A percentile compares a stretch with the other conserved stretches of the same genome.
These are phyloP conservation scores for Epichloe gansuensis DNA, from an alignment of 2,329 filamentous ascomycete genomes.

Conservation along the genomic window DNA sequence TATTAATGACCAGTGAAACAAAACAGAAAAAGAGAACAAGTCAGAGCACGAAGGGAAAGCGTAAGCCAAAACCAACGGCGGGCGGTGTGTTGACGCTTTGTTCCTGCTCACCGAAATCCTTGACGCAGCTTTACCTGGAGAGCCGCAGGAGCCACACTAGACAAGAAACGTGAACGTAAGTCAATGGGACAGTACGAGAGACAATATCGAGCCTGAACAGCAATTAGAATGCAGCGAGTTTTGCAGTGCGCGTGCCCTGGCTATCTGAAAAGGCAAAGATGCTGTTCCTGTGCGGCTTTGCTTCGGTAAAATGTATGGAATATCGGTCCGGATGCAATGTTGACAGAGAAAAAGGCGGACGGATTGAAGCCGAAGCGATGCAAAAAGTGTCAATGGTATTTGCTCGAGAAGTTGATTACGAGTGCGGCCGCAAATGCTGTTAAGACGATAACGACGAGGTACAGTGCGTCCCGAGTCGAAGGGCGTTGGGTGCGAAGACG, in stretches of 20 bases:
- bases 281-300: background rate
- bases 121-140: background rate
- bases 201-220: background rate
- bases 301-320: background rate
- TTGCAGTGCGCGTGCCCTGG: background rate
- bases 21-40: background rate
- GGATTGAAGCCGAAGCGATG: background rate
- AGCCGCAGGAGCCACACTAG: background rate
- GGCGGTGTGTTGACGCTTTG: background rate
- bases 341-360: background rate
- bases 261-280: background rate
- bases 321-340: background rate
- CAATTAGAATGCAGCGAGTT: background rate
- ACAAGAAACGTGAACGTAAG: too few species aligned
- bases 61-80: background rate
- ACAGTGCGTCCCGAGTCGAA: background rate
- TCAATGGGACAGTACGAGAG: background rate
- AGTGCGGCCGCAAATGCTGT: constrained; percentile 1
- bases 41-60: background rate
- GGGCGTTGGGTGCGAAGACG: background rate
- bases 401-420: background rate
- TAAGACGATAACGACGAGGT: constrained; percentile 1
- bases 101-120: background rate
- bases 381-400: background rate
- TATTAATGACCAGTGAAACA: background rate